phyloP scores from a whole-genome alignment of 75 land plant species.

The Picea sitchensis region DNA sequence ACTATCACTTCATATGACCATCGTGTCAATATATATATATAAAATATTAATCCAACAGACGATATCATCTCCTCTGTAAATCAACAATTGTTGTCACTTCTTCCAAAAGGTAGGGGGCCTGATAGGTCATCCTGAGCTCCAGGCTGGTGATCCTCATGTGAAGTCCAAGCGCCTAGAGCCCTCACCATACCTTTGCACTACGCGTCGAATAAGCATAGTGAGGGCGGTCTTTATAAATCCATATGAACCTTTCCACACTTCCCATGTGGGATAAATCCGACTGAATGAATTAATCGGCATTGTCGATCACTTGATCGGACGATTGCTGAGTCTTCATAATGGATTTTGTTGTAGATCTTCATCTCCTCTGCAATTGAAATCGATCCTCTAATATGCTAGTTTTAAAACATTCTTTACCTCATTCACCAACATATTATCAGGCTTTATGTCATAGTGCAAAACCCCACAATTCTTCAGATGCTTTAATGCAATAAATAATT shows the following conservation, averaged over 20 bases:
- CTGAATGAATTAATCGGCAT: too few species aligned
- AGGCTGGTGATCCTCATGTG: constrained; percentile 25
- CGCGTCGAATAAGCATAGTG: too few species aligned
- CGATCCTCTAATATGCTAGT: constrained; percentile 13
- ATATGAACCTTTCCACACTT: constrained; percentile 11
- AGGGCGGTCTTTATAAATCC: not conserved
- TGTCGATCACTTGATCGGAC: too few species aligned
- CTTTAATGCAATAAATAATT: constrained; percentile 94
- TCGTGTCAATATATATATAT: too few species aligned
- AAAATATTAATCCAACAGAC: too few species aligned
- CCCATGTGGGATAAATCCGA: too few species aligned
- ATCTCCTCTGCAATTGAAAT: not conserved
- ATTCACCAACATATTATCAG: constrained; percentile 99
- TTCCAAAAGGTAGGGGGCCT: too few species aligned
- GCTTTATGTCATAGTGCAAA: constrained; percentile 97
- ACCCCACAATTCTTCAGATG: constrained; percentile 97
- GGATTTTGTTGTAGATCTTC: not conserved
- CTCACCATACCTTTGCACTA: too few species aligned
- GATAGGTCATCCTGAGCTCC: constrained; percentile 9
- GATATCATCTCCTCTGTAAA: not conserved
- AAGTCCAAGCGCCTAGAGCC: too few species aligned
- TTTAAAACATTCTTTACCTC: constrained; percentile 91
- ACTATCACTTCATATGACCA: too few species aligned
- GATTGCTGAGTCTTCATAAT: too few species aligned
- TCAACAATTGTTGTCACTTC: too few species aligned